Conservation (phyloP, 208 protist genomes). For the Polymyxa betae region DNA sequence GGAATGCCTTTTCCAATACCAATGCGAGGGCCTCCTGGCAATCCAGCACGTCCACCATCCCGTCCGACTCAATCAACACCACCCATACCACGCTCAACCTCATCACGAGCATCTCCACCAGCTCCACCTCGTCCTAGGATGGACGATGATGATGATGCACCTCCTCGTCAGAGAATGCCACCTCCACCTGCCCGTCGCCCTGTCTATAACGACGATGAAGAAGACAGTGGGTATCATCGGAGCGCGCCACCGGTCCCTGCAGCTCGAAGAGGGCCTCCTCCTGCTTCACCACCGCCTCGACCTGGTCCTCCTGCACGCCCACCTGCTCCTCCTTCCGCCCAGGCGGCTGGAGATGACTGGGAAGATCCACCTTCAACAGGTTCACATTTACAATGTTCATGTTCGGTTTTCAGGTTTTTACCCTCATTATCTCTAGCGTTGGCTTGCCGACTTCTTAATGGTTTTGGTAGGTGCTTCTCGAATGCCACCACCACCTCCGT, state of each 20-base stretch:
- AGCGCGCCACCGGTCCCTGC: background rate
- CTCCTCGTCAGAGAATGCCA: background rate
- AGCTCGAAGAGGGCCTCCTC: background rate
- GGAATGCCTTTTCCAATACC: background rate
- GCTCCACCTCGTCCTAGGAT: background rate
- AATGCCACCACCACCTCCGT: background rate
- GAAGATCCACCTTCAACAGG: too few relatives aligned
- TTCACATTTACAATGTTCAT: too few relatives aligned
- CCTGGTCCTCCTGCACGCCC: too few relatives aligned
- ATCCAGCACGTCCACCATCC: background rate
- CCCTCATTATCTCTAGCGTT: too few relatives aligned
- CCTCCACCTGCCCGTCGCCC: background rate
- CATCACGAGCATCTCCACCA: background rate
- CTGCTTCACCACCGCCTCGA: too few relatives aligned
- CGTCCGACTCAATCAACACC: background rate
- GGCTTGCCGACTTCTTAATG: too few relatives aligned
- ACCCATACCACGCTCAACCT: background rate
- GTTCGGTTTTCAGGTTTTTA: too few relatives aligned
- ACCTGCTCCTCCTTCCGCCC: too few relatives aligned
- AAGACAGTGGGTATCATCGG: background rate
- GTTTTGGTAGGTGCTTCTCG: too few relatives aligned
- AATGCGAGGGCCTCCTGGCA: background rate
- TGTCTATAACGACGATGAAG: background rate
- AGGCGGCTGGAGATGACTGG: too few relatives aligned
- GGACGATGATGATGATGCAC: background rate